These are phyloP conservation scores for Phialemonium atrogriseum DNA, from an alignment of 2,329 filamentous ascomycete species.

Conservation along the genomic window DNA sequence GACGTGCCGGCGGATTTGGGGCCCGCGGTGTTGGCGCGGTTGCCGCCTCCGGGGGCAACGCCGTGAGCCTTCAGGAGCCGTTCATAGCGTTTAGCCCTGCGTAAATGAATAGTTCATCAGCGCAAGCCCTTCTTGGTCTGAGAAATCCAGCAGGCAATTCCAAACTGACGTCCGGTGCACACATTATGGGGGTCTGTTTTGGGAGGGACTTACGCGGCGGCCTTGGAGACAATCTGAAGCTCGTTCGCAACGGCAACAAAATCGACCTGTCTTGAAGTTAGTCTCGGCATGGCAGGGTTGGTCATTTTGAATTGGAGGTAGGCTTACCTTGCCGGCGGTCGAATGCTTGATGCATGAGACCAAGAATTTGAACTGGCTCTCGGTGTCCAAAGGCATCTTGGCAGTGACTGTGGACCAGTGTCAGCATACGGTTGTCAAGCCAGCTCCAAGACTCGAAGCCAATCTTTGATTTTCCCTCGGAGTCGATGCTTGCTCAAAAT, in stretches of 20 bases:
- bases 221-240: slow-evolving; percentile 54
- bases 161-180: too few species aligned
- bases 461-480: too few species aligned
- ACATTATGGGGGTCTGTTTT: neutral
- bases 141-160: too few species aligned
- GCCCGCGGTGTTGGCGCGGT: slow-evolving; percentile 1
- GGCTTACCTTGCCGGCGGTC: slow-evolving; percentile 48
- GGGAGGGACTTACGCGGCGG: slow-evolving; percentile 56
- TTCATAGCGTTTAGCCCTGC: slow-evolving; percentile 19
- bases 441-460: too few species aligned
- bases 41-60: slow-evolving; percentile 4
- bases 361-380: slow-evolving; percentile 56
- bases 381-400: slow-evolving; percentile 43
- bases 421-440: too few species aligned
- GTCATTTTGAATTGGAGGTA: neutral
- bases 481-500: too few species aligned
- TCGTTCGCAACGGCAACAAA: slow-evolving; percentile 58
- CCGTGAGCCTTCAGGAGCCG: slow-evolving; percentile 16
- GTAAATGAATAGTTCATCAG: too few species aligned
- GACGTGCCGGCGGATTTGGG: slow-evolving; percentile 4
- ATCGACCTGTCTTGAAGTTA: slow-evolving; percentile 42
- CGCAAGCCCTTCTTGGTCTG: too few species aligned
- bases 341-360: slow-evolving; percentile 57
- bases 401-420: too few species aligned
- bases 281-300: slow-evolving; percentile 9